Evolutionary conservation across 1,139 yeast species (phyloP), one percentile per base, ranked within the genome.

Genomic region (Kodamaea ohmeri): DNA sequence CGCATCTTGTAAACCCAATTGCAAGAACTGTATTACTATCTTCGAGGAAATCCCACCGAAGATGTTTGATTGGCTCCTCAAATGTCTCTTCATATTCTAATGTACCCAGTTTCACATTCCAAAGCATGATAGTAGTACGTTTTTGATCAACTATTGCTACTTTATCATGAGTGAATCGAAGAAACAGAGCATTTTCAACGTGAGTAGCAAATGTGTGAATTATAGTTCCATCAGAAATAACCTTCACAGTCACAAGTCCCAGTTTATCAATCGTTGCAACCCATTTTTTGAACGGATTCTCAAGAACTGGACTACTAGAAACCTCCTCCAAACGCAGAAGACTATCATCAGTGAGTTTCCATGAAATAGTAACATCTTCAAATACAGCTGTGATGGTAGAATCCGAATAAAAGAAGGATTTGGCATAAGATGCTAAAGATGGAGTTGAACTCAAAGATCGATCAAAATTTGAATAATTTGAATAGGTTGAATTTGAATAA

Each of bases 1-100:
- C 86, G 42, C 72, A 68, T 14, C 77, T 63, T 8, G 65, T 63
- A 50, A 87, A 89, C 0, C 96, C 96, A 24, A 89, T 80, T 0
- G 95, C 84, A 21, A 90, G 65, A 8, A 90, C 76, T 33, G 89
- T 84, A 59, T 84, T 92, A 75, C 53, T 45, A 50, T 55, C 25
- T 47, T 48, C 9, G 46, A 92, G 78, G 40, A 80, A 73, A 0
- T 95, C 85, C 97, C 97, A 90, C 60, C 83, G 90, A 15, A 83
- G 60, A 49, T 81, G 89, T n/a, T 63, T 59, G 5, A 81, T 73
- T 2, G 56, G 45, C 28, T 66, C 67, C 0, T 58, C 55, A 36
- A 60, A 67, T 2, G 43, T 43, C 46, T 78, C 80, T 36, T 67
- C 69, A 50, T 79, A 85, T 53, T 89, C 97, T 36, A 86, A 60